Evolutionary conservation across 2,329 filamentous ascomycete species (phyloP), one percentile per base, ranked within the genome.

Genomic region (Colletotrichum lindemuthianum): DNA sequence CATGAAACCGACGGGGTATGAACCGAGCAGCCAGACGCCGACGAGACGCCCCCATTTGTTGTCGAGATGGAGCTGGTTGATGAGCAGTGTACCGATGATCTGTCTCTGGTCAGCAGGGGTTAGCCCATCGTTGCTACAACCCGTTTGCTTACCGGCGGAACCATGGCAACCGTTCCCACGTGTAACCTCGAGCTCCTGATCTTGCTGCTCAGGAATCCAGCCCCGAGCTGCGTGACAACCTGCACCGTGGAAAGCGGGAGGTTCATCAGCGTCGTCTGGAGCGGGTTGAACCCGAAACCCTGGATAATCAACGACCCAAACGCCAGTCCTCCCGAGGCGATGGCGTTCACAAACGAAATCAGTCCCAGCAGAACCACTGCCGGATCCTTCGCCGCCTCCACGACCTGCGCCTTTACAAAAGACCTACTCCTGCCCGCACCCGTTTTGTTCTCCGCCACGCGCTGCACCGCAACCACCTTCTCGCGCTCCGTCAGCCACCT

Each of bases 241-340:
- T 65, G 61, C 1, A 65, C 61, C 9, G 61, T 37, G 7, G 61
- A 65, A 5, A 65, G 61, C 34, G 86, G 86, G 57, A 88, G 86
- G 69, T 86, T 86, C 72, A 89, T 80, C 33, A 87, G 79, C 15
- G 84, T 81, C 0, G 83, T 82, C 70, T 87, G 78, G 34, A 88
- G 74, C 34, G 79, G 78, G 0, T 81, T 82, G 71, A 87, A 87
- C 3, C 83, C 82, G 52, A 87, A 86, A 6, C 82, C 84, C 45
- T 76, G 78, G 70, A 87, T 79, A 54, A 87, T 82, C 34, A 87
- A 34, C 24, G 61, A 65, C 0, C 61, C 61, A 11, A 65, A 65
- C 2, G 61, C 58, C 6, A 61, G 12, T 0, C 58, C 61, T 1
- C 61, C 61, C n/a, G 61, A 65, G 1, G 61, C 61, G 13, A 65